Conservation (phyloP, 1,284 basidiomycete genomes). For the Schizophyllum commune region DNA sequence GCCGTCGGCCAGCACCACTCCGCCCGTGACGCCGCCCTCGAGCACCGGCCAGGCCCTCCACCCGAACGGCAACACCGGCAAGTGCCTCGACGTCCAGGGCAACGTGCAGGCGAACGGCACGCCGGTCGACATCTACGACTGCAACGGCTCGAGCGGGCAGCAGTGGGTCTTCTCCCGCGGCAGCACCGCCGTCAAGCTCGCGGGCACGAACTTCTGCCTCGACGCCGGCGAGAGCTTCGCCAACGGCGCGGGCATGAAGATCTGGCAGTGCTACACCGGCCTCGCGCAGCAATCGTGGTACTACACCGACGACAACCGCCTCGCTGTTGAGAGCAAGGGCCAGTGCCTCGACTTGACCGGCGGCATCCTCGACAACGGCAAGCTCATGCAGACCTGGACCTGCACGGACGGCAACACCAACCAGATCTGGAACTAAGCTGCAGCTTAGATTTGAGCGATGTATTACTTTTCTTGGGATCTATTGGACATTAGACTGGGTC, state of each 20-base stretch:
- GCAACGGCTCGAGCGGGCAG: constrained; percentile 17
- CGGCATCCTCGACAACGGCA: constrained; percentile 10
- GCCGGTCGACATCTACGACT: constrained; percentile 25
- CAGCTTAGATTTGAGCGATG: not conserved
- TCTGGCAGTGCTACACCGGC: constrained; percentile 16
- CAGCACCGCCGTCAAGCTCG: not conserved
- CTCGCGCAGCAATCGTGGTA: constrained; percentile 17
- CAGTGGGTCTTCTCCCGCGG: constrained; percentile 18
- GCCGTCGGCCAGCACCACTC: not conserved
- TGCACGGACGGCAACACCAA: constrained; percentile 11
- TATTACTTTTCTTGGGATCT: too few relatives aligned
- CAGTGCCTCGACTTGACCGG: constrained; percentile 15
- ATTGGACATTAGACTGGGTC: too few relatives aligned
- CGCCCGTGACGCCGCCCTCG: not conserved
- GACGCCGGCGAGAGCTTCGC: not conserved
- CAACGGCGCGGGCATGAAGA: constrained; percentile 15
- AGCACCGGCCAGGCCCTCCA: not conserved
- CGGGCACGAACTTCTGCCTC: constrained; percentile 1
- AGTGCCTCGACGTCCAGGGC: not conserved
- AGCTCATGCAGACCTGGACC: constrained; percentile 13
- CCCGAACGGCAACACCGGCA: not conserved
- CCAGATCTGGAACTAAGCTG: constrained; percentile 5
- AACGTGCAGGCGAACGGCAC: not conserved
- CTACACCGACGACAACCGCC: constrained; percentile 8
- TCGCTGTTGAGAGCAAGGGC: constrained; percentile 1